Evolutionary conservation across 805 yeast genomes (phyloP), one percentile per base, ranked within the genome.

Genomic region (Cyberlindnera veronae): DNA sequence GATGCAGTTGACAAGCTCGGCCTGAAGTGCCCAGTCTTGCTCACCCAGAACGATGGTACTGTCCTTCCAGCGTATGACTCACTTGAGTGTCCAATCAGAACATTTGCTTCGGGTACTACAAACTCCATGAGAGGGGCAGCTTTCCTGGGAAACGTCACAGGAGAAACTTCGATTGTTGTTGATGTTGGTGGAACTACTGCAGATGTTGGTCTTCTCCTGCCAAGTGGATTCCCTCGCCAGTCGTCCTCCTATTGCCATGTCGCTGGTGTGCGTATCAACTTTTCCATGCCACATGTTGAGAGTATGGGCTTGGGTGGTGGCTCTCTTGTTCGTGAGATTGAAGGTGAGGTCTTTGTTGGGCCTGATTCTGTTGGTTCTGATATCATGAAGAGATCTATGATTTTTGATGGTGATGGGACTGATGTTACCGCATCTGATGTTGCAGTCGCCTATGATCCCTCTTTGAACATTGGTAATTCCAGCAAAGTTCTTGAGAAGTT

Each of bases 101-200:
- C 76, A 1, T 71, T 71, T 48, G 64, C 72, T 4, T 70, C 76
- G 10, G 76, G 77, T 31, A 71, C 76, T 3, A 72, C 75, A 13
- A 69, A 69, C 45, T 68, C 72, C 10, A 68, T 69, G 69, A 51
- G 71, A 46, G 74, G 74, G 29, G 76, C 77, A 2, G 62, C 74
- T 0, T 67, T 69, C 45, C 51, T 72, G 12, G 66, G 71, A 41
- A 61, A 36, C 35, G 53, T 19, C 49, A 49, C 39, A 5, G 61
- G 60, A 11, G 42, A 53, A 24, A 46, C 53, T 28, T 57, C 63
- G 12, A 50, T 69, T 34, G 74, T 72, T 13, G 64, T 65, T 26
- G 77, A 72, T 50, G 66, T 72, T 27, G 77, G 77, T 14, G 77
- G 77, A 10, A 72, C 77, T 12, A 72, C 77, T 4, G 57, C 75